Base-by-base conservation (phyloP, 257 asterid genomes). In the Lavandula angustifolia region DNA sequence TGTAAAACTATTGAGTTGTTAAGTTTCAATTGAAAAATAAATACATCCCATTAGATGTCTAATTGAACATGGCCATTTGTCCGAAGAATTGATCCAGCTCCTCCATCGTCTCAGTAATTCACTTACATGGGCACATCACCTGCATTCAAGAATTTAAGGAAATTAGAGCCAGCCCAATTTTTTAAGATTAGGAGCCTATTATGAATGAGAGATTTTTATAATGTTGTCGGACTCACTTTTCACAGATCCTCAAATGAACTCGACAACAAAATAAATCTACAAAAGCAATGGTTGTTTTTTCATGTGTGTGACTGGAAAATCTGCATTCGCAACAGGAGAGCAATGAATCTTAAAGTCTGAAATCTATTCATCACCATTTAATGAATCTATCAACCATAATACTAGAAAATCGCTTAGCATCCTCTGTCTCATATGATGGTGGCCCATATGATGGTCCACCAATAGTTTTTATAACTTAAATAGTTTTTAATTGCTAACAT, bases 31-130 rank as follows among this genome's bases (percentile, higher is more conserved):
- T 34, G 31, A 34, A 35, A 57, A 55, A 4, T 2, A 56, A 4
- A 17, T n/a, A n/a, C n/a, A n/a, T n/a, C n/a, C n/a, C 10, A 59
- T 22, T 38, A 38, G 17, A 4, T 40, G 11, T 18, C 64, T 14
- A 3, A 10, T 59, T 33, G 38, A 58, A 58, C 13, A 34, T 56
- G 46, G 17, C 46, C 44, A 55, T 33, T 56, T 56, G 43, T n/a
- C 44, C 14, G 13, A 33, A 34, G 13, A 33, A 14, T 35, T 55
- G 1, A 55, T 55, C 64, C 50, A 58, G 62, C 63, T 38, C 48
- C 49, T 57, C 42, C 48, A 37, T 13, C 18, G 5, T 17, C 16
- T 6, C 34, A 58, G 18, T 38, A 58, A 38, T 58, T 18, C 16
- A 1, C 9, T 56, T 47, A 56, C 62, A 35, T 56, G 63, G 63